Base-by-base conservation (phyloP, 768 basidiomycete species). In the Royoungia palumana region DNA sequence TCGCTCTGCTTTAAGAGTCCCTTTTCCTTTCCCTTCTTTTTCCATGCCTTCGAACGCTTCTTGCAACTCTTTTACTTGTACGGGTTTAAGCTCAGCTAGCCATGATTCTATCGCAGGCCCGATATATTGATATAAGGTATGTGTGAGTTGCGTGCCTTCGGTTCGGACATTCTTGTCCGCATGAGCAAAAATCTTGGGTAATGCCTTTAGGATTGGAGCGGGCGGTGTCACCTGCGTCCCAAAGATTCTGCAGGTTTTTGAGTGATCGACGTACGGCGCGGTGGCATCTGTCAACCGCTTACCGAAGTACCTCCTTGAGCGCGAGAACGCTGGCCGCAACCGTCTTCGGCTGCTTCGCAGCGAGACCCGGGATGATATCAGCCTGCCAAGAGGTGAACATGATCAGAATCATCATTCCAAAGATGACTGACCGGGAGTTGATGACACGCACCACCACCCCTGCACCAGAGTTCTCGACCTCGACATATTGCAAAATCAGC, bases 111-210 rank as follows among this genome's bases (percentile, higher is more conserved):
- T 86, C 1, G 82, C 84, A 44, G 81, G 60, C 54, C 91, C 95
- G 46, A 98, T 83, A 65, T 83, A 93, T 50, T 89, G 85, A 73
- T 98, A 95, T 7, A 98, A 69, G 0, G 73, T 71, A 58, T 87
- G 83, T 0, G 82, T 76, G 17, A 99, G 82, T 24, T 77, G 73
- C 0, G 82, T 82, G 28, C 95, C 96, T 70, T 99, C 96, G 1
- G 89, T 82, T 51, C 96, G 88, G 44, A 99, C 96, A 22, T 82
- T 87, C 72, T 98, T 98, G 70, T 99, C 96, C 14, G 82, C 84
- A 62, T 99, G 96, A 4, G 83, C 82, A 49, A 98, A 99, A 41
- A 98, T 91, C 72, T 94, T 95, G 30, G 94, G 89, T 19, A 99
- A 70, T 6, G 79, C 68, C 63, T 94, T 94, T 47, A 98, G 76